These are phyloP conservation scores for Phyllostachys edulis DNA, from an alignment of 176 grass and related monocot genomes.

Conservation along the genomic window DNA sequence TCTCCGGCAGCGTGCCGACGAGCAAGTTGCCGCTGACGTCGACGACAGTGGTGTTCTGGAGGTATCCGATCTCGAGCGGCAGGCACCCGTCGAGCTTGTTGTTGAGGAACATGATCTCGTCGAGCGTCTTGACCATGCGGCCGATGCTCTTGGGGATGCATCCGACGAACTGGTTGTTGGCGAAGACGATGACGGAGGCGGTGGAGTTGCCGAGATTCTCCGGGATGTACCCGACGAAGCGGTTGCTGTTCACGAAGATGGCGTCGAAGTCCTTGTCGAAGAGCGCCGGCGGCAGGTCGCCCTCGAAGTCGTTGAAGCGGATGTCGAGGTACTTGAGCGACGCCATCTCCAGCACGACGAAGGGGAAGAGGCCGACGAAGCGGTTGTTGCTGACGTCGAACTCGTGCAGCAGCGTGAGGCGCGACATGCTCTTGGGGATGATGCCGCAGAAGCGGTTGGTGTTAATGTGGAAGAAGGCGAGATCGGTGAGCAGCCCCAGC, in stretches of 20 bases:
- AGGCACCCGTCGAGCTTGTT: slow-evolving; percentile 48
- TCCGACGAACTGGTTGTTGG: slow-evolving; percentile 32
- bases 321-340: slow-evolving; percentile 51
- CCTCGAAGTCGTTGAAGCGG: slow-evolving; percentile 57
- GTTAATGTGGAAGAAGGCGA: slow-evolving; percentile 62
- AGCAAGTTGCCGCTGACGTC: slow-evolving; percentile 35
- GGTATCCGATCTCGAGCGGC: slow-evolving; percentile 40
- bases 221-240: slow-evolving; percentile 32
- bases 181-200: slow-evolving; percentile 44
- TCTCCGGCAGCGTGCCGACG: slow-evolving; percentile 12
- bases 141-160: slow-evolving; percentile 53
- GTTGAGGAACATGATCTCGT: slow-evolving; percentile 45
- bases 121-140: slow-evolving; percentile 32
- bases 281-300: slow-evolving; percentile 35
- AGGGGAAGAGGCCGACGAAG: slow-evolving; percentile 46
- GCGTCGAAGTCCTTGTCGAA: slow-evolving; percentile 52
- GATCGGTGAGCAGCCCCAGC: slow-evolving; percentile 44
- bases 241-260: slow-evolving; percentile 51
- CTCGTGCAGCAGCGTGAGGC: slow-evolving; percentile 34
- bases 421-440: slow-evolving; percentile 44
- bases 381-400: slow-evolving; percentile 59
- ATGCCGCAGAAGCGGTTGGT: slow-evolving; percentile 56
- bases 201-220: slow-evolving; percentile 51
- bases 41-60: slow-evolving; percentile 18
- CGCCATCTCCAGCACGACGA: slow-evolving; percentile 21